Evolutionary conservation across 257 asterid genomes (phyloP).

Genomic region (Solanum paucissectum): DNA sequence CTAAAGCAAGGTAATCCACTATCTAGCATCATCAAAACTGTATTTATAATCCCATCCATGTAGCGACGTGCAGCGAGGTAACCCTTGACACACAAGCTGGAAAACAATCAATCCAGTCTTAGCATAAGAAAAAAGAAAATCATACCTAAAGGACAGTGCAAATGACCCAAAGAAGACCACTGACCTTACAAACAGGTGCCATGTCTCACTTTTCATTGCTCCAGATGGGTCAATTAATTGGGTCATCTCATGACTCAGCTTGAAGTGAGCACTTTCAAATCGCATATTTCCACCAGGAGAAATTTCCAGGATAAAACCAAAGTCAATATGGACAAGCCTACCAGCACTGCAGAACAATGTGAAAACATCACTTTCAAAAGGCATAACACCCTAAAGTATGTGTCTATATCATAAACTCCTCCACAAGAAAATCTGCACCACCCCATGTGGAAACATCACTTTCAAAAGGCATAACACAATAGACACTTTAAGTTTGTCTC

Average conservation of each 20-base stretch:
- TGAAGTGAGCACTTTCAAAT: constrained; percentile 97
- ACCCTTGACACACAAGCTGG: constrained; percentile 95
- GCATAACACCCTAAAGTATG: background rate
- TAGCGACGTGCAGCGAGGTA: constrained; percentile 92
- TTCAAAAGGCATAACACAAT: background rate
- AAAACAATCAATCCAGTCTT: background rate
- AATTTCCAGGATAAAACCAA: constrained; percentile 93
- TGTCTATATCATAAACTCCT: background rate
- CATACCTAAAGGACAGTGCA: background rate
- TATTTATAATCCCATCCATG: constrained; percentile 85
- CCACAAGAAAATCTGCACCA: background rate
- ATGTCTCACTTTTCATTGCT: constrained; percentile 91
- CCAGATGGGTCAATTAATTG: constrained; percentile 96
- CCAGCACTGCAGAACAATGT: constrained; percentile 41
- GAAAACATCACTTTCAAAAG: too few relatives aligned
- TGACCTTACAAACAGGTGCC: constrained; percentile 85
- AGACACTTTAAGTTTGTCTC: background rate
- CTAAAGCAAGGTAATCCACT: constrained; percentile 99
- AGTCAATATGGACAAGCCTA: constrained; percentile 98
- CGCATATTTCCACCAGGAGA: constrained; percentile 99
- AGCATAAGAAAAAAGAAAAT: background rate
- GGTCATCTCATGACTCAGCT: constrained; percentile 98
- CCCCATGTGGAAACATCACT: background rate
- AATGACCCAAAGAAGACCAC: background rate
- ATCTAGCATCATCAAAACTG: constrained; percentile 73